Conservation (phyloP, 768 basidiomycete genomes). For the Dacryopinax spathularia region DNA sequence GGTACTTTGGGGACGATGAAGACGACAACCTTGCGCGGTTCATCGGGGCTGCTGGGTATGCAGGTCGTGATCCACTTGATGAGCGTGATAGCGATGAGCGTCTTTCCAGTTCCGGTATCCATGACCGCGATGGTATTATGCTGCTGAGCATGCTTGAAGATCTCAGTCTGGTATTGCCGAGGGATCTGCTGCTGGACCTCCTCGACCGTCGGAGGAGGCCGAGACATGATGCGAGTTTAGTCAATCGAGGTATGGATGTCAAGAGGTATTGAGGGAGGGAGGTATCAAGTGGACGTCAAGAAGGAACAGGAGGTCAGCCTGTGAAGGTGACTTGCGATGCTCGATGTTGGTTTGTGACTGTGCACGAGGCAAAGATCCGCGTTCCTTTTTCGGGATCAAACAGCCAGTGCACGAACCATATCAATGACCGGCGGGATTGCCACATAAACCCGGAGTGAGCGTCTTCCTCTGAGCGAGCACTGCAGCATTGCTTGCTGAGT, state of each 20-base stretch:
- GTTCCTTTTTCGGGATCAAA: background rate
- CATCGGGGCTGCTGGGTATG: constrained; percentile 9
- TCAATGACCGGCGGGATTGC: too few species aligned
- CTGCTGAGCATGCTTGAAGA: constrained; percentile 37
- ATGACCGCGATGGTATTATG: constrained; percentile 44
- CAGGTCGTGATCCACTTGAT: constrained; percentile 59
- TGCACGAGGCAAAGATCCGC: background rate
- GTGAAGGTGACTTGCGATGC: background rate
- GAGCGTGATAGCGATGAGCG: constrained; percentile 44
- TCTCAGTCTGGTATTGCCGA: constrained; percentile 30
- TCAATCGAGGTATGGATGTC: background rate
- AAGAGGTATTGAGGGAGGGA: too few species aligned
- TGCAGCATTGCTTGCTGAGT: too few species aligned
- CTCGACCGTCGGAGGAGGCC: background rate
- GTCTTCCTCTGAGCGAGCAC: too few species aligned
- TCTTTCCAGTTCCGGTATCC: constrained; percentile 50
- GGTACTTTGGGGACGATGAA: constrained; percentile 79
- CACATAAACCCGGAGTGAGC: too few species aligned
- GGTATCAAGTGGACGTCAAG: background rate
- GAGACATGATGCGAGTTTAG: background rate
- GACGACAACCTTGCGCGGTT: constrained; percentile 32
- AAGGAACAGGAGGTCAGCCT: background rate
- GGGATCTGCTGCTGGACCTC: constrained; percentile 2
- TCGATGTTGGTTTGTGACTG: background rate
- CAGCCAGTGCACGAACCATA: background rate